Conservation (phyloP, 1,284 basidiomycete genomes). For the Trametes pubescens region DNA sequence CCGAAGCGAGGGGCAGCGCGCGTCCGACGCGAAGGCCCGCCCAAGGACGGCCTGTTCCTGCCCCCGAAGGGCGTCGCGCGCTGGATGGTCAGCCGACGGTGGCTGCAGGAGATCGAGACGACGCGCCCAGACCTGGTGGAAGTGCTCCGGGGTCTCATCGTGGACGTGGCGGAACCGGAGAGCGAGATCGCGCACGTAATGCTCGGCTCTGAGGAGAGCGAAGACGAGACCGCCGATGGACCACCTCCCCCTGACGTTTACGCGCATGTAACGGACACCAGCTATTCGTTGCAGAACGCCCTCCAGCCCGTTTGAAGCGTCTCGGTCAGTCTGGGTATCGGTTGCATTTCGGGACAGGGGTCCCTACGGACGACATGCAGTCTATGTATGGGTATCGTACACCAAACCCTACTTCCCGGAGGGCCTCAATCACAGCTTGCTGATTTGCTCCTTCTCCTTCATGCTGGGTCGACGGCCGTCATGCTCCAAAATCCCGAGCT, state of each 20-base stretch:
- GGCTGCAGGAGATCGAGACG: conserved; percentile 53
- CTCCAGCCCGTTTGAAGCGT: conserved; percentile 29
- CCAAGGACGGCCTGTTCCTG: conserved; percentile 63
- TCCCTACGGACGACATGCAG: neutral
- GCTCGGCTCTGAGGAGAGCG: conserved; percentile 64
- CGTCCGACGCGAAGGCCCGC: conserved; percentile 59
- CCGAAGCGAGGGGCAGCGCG: conserved; percentile 67
- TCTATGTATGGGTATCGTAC: neutral
- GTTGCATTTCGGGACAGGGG: neutral
- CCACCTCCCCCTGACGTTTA: conserved; percentile 20
- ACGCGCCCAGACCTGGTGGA: conserved; percentile 56
- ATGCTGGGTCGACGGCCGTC: conserved; percentile 11
- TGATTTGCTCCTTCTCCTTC: neutral
- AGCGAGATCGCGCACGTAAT: conserved; percentile 50
- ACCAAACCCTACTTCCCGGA: neutral
- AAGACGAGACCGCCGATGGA: conserved; percentile 44
- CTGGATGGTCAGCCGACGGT: conserved; percentile 81
- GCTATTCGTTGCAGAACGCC: conserved; percentile 39
- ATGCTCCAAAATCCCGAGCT: conserved; percentile 18
- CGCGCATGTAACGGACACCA: conserved; percentile 37
- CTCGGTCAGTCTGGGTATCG: neutral
- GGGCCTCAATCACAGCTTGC: neutral
- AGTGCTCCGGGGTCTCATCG: conserved; percentile 51
- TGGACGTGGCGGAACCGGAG: conserved; percentile 57
- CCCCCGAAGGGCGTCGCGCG: conserved; percentile 68